phyloP scores from a whole-genome alignment of 2,329 filamentous ascomycete genomes.

The Purpureocillium lavendulum region DNA sequence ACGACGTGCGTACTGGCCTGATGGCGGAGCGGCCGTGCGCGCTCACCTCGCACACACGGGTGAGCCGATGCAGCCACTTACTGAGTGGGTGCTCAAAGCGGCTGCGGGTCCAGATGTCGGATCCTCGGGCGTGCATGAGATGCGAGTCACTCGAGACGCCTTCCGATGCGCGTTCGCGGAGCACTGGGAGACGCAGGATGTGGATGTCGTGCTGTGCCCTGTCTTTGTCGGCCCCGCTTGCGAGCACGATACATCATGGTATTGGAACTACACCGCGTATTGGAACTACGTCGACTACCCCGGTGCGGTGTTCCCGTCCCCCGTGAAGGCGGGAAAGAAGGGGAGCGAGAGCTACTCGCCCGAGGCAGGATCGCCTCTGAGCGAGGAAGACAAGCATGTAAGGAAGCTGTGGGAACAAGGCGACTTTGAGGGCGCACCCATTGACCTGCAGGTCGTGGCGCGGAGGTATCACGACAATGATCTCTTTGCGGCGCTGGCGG shows the following conservation, averaged over 20 bases:
- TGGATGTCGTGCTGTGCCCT: slow-evolving; percentile 22
- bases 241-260: slow-evolving; percentile 22
- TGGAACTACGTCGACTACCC: slow-evolving; percentile 29
- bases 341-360: background rate
- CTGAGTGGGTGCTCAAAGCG: slow-evolving; percentile 13
- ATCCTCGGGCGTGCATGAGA: slow-evolving; percentile 12
- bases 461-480: slow-evolving; percentile 25
- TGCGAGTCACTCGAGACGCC: slow-evolving; percentile 17
- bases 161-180: slow-evolving; percentile 21
- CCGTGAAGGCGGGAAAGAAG: slow-evolving; percentile 8
- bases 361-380: background rate
- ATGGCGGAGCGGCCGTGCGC: slow-evolving; percentile 1
- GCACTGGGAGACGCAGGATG: slow-evolving; percentile 24
- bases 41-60: slow-evolving; percentile 11
- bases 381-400: slow-evolving; percentile 11
- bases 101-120: slow-evolving; percentile 6
- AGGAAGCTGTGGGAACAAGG: slow-evolving; percentile 21
- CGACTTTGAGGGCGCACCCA: slow-evolving; percentile 24
- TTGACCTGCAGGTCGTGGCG: slow-evolving; percentile 24
- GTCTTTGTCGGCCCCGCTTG: slow-evolving; percentile 15
- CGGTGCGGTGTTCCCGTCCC: slow-evolving; percentile 23
- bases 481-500: slow-evolving; percentile 18
- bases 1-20: too few relatives aligned
- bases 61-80: slow-evolving; percentile 19
- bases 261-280: slow-evolving; percentile 27